Evolutionary conservation across 192 early-diverging fungal species (phyloP).

Genomic region (Chytriomyces sp.): DNA sequence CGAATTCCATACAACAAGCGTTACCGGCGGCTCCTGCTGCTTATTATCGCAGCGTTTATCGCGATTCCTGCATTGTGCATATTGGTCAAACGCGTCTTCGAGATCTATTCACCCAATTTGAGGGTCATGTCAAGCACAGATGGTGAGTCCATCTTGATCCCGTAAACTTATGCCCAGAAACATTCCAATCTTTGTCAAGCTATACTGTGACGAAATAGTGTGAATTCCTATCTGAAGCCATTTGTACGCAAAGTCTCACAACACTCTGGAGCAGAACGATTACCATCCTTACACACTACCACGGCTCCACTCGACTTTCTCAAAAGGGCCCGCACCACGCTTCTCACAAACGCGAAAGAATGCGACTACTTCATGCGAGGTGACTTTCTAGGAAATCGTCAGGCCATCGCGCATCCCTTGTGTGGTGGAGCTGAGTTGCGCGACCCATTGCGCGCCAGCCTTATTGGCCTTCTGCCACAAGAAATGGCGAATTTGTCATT

Average conservation of each 20-base stretch:
- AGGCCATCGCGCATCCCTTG: neutral
- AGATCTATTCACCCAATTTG: neutral
- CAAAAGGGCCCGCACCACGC: neutral
- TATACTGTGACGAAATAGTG: neutral
- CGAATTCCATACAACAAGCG: slow-evolving; percentile 2
- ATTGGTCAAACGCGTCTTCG: neutral
- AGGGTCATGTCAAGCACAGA: neutral
- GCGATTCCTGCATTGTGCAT: neutral
- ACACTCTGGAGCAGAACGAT: neutral
- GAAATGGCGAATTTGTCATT: neutral
- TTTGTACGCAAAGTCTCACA: neutral
- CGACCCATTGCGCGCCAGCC: neutral
- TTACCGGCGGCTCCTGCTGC: neutral
- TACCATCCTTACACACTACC: neutral
- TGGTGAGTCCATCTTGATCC: neutral
- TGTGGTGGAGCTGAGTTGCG: neutral
- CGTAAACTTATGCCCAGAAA: neutral
- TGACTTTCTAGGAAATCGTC: neutral
- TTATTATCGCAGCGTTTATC: neutral
- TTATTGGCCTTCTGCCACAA: neutral
- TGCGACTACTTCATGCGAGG: neutral
- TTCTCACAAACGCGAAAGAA: neutral
- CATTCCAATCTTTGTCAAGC: neutral
- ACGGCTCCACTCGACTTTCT: neutral
- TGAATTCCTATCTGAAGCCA: neutral